These are phyloP conservation scores for Nicotiana knightiana DNA, from an alignment of 257 asterid species.

Conservation along the genomic window DNA sequence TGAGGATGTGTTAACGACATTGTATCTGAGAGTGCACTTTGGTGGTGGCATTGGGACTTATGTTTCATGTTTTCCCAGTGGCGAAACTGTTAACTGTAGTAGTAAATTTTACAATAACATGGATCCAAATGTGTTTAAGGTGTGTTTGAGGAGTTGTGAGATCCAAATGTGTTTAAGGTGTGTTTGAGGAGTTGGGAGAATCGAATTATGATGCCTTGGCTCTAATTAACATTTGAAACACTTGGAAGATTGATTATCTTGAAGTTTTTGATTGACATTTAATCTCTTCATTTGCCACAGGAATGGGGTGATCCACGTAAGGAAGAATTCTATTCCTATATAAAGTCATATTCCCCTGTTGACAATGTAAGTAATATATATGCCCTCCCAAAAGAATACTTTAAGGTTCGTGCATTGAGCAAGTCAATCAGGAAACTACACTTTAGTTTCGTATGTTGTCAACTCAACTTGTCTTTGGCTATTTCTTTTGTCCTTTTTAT, in stretches of 20 bases:
- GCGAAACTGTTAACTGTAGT: neutral
- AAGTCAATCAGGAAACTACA: neutral
- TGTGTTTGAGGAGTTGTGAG: neutral
- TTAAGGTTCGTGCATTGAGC: neutral
- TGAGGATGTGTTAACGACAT: neutral
- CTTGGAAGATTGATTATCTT: neutral
- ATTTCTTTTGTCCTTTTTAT: conserved; percentile 15
- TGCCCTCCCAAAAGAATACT: neutral
- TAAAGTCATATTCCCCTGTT: conserved; percentile 94
- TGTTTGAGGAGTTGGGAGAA: neutral
- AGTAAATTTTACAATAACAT: neutral
- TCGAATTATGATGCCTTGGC: neutral
- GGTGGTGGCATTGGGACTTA: neutral
- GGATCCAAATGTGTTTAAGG: neutral
- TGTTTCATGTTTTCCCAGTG: neutral
- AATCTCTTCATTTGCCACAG: conserved; percentile 40
- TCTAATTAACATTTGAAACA: neutral
- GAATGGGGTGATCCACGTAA: conserved; percentile 99
- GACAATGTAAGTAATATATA: conserved; percentile 60
- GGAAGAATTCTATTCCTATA: conserved; percentile 79
- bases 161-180: neutral
- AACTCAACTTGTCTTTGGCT: neutral
- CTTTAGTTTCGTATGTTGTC: neutral
- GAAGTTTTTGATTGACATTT: conserved; percentile 7
- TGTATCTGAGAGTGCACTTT: neutral